Evolutionary conservation across 2,329 filamentous ascomycete genomes (phyloP), one percentile per base, ranked within the genome.

Genomic region (Emergomyces orientalis): DNA sequence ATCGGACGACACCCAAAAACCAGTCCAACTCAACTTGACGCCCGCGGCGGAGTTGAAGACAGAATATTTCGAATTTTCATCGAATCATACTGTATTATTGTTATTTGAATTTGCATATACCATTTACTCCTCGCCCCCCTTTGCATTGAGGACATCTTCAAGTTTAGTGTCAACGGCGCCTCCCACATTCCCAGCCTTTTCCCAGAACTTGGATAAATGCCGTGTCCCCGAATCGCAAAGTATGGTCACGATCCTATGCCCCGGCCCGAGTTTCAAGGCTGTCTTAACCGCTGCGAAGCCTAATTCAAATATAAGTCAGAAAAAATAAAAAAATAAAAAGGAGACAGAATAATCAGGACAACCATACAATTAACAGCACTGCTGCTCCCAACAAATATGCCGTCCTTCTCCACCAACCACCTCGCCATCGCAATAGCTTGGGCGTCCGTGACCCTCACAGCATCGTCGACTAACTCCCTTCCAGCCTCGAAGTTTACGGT

Each of bases 401-500:
- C 94, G 74, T 99, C 94, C 66, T 92, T 88, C 77, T 97, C 92
- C 9, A 97, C 93, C 49, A 99, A 78, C 91, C 91, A 97, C 66
- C 90, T 82, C n/a, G 93, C 94, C 94, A 99, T 99, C 62, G 82
- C 83, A 73, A 90, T 86, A 14, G 94, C 94, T 79, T 99, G 92
- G 59, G 86, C 84, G 75, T 99, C 95, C 2, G 86, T 90, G 17
- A 99, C 91, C 64, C 87, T 85, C 45, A 97, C 86, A 2, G 94
- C 93, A 76, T 97, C 91, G 73, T 97, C 91, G 61, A 99, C 85
- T 62, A 97, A 77, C 71, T 93, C 87, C 67, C 90, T 82, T 0
- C 93, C 94, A 34, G 87, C 88, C 73, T 96, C 90, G 67, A 99
- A 94, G 74, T 97, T 99, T 61, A 86, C 84, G 0, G 94, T 99